Percentiles rank a stretch among this genome's conserved stretches.
Evolutionary conservation across 305 asterid species (phyloP).

Genomic region (Stenogyne calaminthoides): DNA sequence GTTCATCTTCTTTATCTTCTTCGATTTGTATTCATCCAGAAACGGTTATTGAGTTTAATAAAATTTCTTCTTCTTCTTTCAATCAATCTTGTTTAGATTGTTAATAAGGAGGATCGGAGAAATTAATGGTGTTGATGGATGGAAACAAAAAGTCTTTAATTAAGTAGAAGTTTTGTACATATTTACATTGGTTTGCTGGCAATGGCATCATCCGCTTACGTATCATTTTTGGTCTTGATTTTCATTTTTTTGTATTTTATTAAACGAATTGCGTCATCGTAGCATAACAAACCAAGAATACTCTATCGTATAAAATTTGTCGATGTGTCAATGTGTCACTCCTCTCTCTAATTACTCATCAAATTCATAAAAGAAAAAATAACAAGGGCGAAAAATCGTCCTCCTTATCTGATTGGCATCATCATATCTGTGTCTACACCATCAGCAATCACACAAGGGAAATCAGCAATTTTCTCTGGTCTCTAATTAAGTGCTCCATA

Average conservation of each 20-base stretch:
- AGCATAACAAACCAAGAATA: background rate
- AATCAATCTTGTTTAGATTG: too few relatives aligned
- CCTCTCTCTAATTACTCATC: too few relatives aligned
- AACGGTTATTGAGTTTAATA: too few relatives aligned
- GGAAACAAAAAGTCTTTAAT: background rate
- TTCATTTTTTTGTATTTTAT: background rate
- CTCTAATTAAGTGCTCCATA: background rate
- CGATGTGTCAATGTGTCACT: background rate
- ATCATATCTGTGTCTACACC: background rate
- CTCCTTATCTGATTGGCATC: background rate
- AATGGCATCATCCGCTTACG: conserved; percentile 7
- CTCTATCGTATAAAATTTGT: background rate
- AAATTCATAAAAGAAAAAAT: background rate
- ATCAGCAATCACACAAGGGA: too few relatives aligned
- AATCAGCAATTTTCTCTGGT: background rate
- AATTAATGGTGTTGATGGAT: conserved; percentile 20
- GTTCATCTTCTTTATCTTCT: too few relatives aligned
- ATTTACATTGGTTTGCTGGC: background rate
- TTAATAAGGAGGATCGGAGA: background rate
- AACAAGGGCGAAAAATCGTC: background rate
- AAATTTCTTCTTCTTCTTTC: too few relatives aligned
- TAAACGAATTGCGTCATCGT: background rate
- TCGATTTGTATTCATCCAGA: too few relatives aligned
- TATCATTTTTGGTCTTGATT: background rate
- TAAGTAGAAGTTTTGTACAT: conserved; percentile 11